phyloP scores from a whole-genome alignment of 2,329 filamentous ascomycete species.

The Aspergillus sp. region DNA sequence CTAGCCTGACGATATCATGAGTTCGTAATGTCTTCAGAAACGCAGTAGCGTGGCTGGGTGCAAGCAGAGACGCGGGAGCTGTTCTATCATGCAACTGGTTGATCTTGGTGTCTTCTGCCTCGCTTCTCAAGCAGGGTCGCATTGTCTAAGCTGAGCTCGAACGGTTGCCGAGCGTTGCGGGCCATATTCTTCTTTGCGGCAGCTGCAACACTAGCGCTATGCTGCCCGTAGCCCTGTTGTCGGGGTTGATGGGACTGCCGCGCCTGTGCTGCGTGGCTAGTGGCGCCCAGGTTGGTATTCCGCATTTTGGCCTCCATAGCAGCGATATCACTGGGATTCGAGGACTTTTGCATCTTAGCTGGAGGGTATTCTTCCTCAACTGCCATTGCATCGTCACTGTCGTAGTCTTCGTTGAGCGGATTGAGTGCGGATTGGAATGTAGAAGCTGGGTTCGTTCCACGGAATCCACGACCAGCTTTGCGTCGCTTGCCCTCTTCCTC shows the following conservation, averaged over 20 bases:
- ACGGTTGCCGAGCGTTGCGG: slow-evolving; percentile 74
- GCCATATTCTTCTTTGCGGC: slow-evolving; percentile 82
- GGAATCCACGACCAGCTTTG: slow-evolving; percentile 76
- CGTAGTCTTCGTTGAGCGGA: slow-evolving; percentile 66
- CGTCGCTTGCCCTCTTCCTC: slow-evolving; percentile 93
- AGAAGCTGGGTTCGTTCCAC: slow-evolving; percentile 57
- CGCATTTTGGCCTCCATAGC: slow-evolving; percentile 86
- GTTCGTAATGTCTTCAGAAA: slow-evolving; percentile 8
- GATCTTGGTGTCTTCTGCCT: slow-evolving; percentile 47
- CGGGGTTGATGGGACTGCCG: slow-evolving; percentile 60
- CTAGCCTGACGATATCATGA: not conserved
- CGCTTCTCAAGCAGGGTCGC: slow-evolving; percentile 83
- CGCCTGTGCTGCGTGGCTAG: slow-evolving; percentile 65
- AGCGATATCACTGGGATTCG: slow-evolving; percentile 65
- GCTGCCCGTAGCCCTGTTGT: slow-evolving; percentile 79
- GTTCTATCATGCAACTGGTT: slow-evolving; percentile 31
- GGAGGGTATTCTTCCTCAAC: slow-evolving; percentile 47
- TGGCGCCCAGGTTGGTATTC: slow-evolving; percentile 72
- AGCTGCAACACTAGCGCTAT: slow-evolving; percentile 80
- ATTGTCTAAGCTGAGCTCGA: slow-evolving; percentile 90
- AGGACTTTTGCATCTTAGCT: slow-evolving; percentile 68
- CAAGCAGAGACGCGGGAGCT: slow-evolving; percentile 11
- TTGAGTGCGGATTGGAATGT: slow-evolving; percentile 68
- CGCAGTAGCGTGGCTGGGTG: not conserved
- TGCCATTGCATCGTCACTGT: slow-evolving; percentile 59